Percentiles rank a stretch among this genome's conserved stretches.
These are phyloP conservation scores for Cryptococcus sp. DNA, from an alignment of 1,284 basidiomycete species.

Conservation along the genomic window DNA sequence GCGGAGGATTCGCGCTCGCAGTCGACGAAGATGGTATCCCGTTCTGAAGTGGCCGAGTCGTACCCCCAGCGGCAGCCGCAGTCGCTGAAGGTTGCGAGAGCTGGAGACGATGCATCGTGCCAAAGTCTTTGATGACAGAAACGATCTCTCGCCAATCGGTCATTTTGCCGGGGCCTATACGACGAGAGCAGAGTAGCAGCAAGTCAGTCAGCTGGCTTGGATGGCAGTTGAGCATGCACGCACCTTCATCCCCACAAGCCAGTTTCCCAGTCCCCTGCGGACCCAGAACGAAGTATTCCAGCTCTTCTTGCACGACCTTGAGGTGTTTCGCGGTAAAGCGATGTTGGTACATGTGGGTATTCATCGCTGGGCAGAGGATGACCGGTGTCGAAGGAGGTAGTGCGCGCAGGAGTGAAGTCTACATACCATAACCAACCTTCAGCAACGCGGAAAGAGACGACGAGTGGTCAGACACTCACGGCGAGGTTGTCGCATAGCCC, in stretches of 20 bases:
- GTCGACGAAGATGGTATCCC: neutral
- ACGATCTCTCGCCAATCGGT: constrained; percentile 72
- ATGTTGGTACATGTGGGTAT: constrained; percentile 95
- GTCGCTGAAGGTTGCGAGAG: neutral
- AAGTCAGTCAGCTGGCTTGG: neutral
- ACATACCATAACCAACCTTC: neutral
- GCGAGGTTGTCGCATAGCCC: constrained; percentile 89
- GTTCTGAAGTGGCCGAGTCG: neutral
- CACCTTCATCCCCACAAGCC: constrained; percentile 91
- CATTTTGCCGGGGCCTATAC: constrained; percentile 84
- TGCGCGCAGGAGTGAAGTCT: constrained; percentile 90
- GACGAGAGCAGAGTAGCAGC: neutral
- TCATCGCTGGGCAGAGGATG: constrained; percentile 95
- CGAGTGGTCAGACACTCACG: constrained; percentile 56
- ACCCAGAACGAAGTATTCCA: constrained; percentile 78
- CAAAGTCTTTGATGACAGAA: constrained; percentile 39
- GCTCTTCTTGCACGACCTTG: constrained; percentile 66
- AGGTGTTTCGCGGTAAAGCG: constrained; percentile 87
- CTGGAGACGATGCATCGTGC: constrained; percentile 8
- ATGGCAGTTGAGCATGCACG: constrained; percentile 29
- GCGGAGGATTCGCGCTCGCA: too few relatives aligned
- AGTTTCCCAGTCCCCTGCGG: constrained; percentile 61
- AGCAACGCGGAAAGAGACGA: neutral
- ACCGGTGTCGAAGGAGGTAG: constrained; percentile 78
- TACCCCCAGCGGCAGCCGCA: neutral